phyloP scores from a whole-genome alignment of 2,329 filamentous ascomycete genomes.

The Aspergillus sp. region DNA sequence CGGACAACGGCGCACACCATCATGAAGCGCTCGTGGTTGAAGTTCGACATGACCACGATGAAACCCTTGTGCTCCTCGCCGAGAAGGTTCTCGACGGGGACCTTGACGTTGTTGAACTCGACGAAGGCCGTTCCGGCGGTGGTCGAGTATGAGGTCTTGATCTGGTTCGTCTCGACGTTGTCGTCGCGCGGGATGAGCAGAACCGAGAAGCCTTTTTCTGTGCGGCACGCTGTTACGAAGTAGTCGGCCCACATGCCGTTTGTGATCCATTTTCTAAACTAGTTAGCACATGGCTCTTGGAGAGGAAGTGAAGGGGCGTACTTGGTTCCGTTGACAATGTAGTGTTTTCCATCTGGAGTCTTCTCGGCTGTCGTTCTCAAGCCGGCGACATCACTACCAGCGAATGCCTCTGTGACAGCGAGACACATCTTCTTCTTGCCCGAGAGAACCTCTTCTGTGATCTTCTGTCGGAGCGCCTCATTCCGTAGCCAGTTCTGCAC shows the following conservation, averaged over 20 bases:
- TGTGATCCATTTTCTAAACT: constrained; percentile 81
- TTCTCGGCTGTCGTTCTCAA: constrained; percentile 76
- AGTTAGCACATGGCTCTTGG: neutral
- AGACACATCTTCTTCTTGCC: constrained; percentile 87
- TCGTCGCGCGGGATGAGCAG: constrained; percentile 72
- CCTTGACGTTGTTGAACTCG: constrained; percentile 83
- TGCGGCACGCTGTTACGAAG: constrained; percentile 78
- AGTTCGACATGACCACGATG: constrained; percentile 79
- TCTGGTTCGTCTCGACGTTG: constrained; percentile 63
- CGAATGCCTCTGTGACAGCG: constrained; percentile 86
- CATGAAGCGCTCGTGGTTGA: constrained; percentile 83
- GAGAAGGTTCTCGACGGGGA: constrained; percentile 73
- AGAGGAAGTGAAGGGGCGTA: constrained; percentile 11
- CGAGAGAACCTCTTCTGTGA: constrained; percentile 71
- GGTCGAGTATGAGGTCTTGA: constrained; percentile 71
- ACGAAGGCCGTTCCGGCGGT: constrained; percentile 76
- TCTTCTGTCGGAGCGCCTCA: constrained; percentile 61
- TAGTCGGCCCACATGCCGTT: constrained; percentile 80
- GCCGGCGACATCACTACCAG: constrained; percentile 77
- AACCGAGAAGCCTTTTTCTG: constrained; percentile 75
- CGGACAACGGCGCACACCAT: constrained; percentile 69
- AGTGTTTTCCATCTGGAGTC: constrained; percentile 72
- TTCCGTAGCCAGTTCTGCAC: constrained; percentile 77
- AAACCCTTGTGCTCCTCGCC: constrained; percentile 86
- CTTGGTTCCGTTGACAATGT: constrained; percentile 53